Evolutionary conservation across 2,329 filamentous ascomycete genomes (phyloP), one percentile per base, ranked within the genome.

Genomic region (Dothidotthia symphoricarpi): DNA sequence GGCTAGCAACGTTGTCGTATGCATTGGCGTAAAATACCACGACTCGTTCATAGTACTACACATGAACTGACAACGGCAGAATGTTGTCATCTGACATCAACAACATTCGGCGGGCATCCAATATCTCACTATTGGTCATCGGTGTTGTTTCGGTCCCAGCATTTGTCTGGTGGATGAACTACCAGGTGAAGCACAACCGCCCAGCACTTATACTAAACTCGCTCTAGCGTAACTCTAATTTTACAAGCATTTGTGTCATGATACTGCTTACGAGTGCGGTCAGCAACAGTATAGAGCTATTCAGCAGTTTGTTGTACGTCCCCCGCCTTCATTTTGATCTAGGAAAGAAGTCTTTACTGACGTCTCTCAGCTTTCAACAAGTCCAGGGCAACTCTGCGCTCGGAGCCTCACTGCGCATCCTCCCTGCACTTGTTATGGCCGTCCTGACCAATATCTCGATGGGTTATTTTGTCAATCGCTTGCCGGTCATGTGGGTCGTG

Each of bases 161-260:
- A 12, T 64, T 64, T 30, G 56, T 57, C 4, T 16, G 46, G 3
- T 63, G 59, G 59, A 61, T 63, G 57, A 40, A 69, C 14, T 50
- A 56, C 35, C 57, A 53, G 10, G 45, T 43, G 11, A 37, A 37
- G 10, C 24, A 30, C 10, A 47, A 45, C 6, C 43, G 50, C 25
- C 39, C 53, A 13, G 55, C 57, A 15, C 58, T 64, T 2, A 43
- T 62, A 6, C 59, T 57, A 0, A 61, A 63, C 40, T 41, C 36
- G 3, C 41, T 84, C 0, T 84, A 80, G 81, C 70, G 61, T 15
- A 81, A 77, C 30, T 51, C 59, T 0, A 60, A 72, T 0, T 84
- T 84, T 49, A 70, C 77, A 0, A 71, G 65, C 15, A 74, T 78
- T 4, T 83, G 80, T 52, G 54, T 73, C 8, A 75, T 54, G 53